These are phyloP conservation scores for Fusarium sp. DNA, from an alignment of 2,329 filamentous ascomycete species.

Conservation along the genomic window DNA sequence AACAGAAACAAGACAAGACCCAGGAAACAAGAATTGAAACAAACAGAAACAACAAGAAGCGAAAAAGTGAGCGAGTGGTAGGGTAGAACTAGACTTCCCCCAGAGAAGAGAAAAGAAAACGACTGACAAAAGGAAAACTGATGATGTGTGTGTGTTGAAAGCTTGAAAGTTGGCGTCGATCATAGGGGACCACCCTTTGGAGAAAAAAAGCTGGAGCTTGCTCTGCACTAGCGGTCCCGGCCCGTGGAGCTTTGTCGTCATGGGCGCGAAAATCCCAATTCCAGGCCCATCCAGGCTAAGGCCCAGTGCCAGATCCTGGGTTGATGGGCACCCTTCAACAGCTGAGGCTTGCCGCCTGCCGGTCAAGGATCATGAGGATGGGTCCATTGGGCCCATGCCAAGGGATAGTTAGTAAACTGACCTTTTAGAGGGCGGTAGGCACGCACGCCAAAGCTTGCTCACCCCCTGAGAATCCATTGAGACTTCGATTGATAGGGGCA, in stretches of 20 bases:
- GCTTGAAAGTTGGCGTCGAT: neutral
- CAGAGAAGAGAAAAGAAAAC: neutral
- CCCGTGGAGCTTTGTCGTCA: constrained; percentile 33
- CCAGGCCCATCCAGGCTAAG: constrained; percentile 8
- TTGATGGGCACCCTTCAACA: neutral
- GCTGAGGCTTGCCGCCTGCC: neutral
- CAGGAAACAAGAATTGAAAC: constrained; percentile 8
- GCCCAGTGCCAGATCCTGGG: neutral
- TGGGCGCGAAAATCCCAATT: constrained; percentile 40
- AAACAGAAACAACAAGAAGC: constrained; percentile 2
- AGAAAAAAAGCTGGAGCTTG: neutral
- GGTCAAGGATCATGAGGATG: constrained; percentile 18
- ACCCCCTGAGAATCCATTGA: neutral
- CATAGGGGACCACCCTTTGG: neutral
- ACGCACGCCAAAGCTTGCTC: neutral
- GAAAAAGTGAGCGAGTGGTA: neutral
- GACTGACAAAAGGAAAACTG: neutral
- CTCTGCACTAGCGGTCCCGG: neutral
- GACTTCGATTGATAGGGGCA: neutral
- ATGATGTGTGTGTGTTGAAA: neutral
- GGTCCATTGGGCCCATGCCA: neutral
- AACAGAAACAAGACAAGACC: neutral
- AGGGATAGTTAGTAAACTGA: neutral
- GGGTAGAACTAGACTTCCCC: neutral
- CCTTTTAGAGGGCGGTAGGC: neutral